Evolutionary conservation across 306 rosid species (phyloP).

Genomic region (Lathyrus aphaca): DNA sequence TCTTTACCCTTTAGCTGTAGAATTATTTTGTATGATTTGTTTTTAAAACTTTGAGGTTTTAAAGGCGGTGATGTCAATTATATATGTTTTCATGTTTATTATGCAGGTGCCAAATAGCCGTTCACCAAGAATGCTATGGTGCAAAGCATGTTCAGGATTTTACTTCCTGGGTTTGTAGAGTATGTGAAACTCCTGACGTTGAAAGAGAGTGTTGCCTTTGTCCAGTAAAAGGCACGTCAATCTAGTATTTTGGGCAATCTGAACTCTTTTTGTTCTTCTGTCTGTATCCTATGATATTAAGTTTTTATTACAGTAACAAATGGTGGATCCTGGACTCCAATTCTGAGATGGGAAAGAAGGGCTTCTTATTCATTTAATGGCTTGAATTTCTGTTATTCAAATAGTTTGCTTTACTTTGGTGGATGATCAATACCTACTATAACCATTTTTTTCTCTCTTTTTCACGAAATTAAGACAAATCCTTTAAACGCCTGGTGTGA

Average conservation of each 20-base stretch:
- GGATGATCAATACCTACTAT: conserved; percentile 18
- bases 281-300: conserved; percentile 16
- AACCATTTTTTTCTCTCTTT: neutral
- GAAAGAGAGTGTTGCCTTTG: conserved; percentile 97
- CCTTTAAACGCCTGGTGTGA: conserved; percentile 17
- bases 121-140: conserved; percentile 99
- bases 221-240: conserved; percentile 81
- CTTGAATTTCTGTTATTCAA: conserved; percentile 16
- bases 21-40: conserved; percentile 5
- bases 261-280: conserved; percentile 22
- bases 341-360: conserved; percentile 25
- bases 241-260: conserved; percentile 41
- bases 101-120: conserved; percentile 92
- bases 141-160: conserved; percentile 80
- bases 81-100: conserved; percentile 21
- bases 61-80: neutral
- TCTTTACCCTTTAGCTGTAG: conserved; percentile 22
- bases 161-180: conserved; percentile 99
- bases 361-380: conserved; percentile 24
- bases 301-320: conserved; percentile 14
- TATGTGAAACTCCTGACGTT: conserved; percentile 86
- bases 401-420: conserved; percentile 21
- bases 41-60: conserved; percentile 13
- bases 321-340: conserved; percentile 17
- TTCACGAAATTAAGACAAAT: conserved; percentile 12